Conservation (phyloP, 73 alveolate species). For the Paraurostyla sp. region DNA sequence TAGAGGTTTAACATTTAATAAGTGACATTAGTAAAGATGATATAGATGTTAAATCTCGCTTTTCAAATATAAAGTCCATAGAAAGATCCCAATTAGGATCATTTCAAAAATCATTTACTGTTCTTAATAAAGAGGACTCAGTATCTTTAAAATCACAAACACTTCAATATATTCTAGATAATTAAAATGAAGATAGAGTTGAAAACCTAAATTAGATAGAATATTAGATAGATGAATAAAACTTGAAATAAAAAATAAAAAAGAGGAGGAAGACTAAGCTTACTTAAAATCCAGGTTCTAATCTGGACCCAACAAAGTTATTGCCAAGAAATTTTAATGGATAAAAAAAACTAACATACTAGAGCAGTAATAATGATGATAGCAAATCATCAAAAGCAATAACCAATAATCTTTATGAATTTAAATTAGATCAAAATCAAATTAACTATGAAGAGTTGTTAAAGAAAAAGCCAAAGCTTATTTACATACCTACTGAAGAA, state of each 20-base stretch:
- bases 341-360: neutral
- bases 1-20: too few relatives aligned
- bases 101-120: neutral
- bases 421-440: neutral
- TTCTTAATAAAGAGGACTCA: neutral
- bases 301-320: neutral
- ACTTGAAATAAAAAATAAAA: neutral
- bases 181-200: neutral
- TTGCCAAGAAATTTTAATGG: neutral
- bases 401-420: neutral
- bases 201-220: neutral
- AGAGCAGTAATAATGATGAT: neutral
- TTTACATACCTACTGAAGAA: neutral
- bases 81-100: neutral
- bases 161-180: neutral
- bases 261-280: neutral
- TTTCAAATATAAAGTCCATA: too few relatives aligned
- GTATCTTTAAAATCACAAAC: neutral
- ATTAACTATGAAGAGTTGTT: neutral
- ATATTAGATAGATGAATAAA: neutral
- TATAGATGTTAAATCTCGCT: neutral
- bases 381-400: too few relatives aligned
- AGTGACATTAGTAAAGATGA: neutral
- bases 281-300: neutral
- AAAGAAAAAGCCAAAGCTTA: slow-evolving; percentile 30